Evolutionary conservation across 2,329 filamentous ascomycete species (phyloP).

Genomic region (Alternaria incomplexa): DNA sequence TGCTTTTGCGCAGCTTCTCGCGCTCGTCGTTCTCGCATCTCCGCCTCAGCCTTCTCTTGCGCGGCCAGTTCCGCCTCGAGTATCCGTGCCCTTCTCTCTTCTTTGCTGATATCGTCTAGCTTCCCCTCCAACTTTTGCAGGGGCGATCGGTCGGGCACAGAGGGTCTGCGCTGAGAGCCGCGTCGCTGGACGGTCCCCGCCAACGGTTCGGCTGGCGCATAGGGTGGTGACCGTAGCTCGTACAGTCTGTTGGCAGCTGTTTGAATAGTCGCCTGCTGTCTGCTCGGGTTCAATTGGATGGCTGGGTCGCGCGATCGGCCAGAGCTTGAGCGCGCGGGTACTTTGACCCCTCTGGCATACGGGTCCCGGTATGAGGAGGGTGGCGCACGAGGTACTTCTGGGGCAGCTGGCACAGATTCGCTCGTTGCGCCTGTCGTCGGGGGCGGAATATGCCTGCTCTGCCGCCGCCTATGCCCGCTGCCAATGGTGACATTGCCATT

Average conservation of each 20-base stretch:
- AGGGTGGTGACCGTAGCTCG: conserved; percentile 40
- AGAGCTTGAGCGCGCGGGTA: conserved; percentile 33
- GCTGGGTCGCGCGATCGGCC: conserved; percentile 40
- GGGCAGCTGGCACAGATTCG: conserved; percentile 53
- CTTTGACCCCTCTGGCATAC: conserved; percentile 40
- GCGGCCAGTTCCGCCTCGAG: conserved; percentile 80
- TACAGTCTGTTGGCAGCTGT: conserved; percentile 40
- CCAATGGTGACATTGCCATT: conserved; percentile 31
- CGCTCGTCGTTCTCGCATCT: conserved; percentile 40
- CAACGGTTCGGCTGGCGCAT: conserved; percentile 37
- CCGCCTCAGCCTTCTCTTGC: conserved; percentile 64
- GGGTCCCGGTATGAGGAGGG: conserved; percentile 52
- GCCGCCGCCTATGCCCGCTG: conserved; percentile 39
- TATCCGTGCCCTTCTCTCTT: conserved; percentile 86
- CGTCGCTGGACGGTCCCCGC: conserved; percentile 35
- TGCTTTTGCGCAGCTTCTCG: conserved; percentile 41
- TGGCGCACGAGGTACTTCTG: conserved; percentile 64
- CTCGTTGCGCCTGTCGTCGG: conserved; percentile 27
- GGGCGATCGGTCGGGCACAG: conserved; percentile 84
- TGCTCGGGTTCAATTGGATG: conserved; percentile 42
- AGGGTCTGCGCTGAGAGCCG: conserved; percentile 49
- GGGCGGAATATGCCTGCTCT: conserved; percentile 40
- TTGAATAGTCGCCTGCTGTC: conserved; percentile 43
- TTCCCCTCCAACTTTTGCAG: conserved; percentile 92
- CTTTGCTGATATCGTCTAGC: conserved; percentile 90